Evolutionary conservation across 139 green algal species (phyloP).

Genomic region (Chara braunii): DNA sequence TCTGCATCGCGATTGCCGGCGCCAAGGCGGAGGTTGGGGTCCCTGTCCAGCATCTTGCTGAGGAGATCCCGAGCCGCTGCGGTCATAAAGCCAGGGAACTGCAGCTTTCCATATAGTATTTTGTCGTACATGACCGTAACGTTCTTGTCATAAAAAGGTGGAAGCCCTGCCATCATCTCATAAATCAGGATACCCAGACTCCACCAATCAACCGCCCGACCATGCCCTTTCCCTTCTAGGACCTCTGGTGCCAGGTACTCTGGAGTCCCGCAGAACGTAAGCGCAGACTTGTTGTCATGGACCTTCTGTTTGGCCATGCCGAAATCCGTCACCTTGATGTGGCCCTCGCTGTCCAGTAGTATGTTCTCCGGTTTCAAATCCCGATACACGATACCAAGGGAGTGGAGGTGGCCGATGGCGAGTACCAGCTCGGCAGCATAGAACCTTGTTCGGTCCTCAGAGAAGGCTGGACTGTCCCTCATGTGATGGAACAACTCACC

Average conservation of each 20-base stretch:
- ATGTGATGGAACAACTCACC: slow-evolving; percentile 97
- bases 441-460: slow-evolving; percentile 72
- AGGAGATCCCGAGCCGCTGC: slow-evolving; percentile 27
- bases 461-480: slow-evolving; percentile 48
- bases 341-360: slow-evolving; percentile 82
- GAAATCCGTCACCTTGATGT: slow-evolving; percentile 81
- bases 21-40: slow-evolving; percentile 38
- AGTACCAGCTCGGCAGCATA: slow-evolving; percentile 90
- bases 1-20: slow-evolving; percentile 21
- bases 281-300: slow-evolving; percentile 65
- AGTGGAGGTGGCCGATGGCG: slow-evolving; percentile 86
- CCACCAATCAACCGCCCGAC: slow-evolving; percentile 92
- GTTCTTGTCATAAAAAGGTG: slow-evolving; percentile 43
- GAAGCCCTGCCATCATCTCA: slow-evolving; percentile 88
- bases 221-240: slow-evolving; percentile 71
- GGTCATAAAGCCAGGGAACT: slow-evolving; percentile 24
- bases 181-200: slow-evolving; percentile 86
- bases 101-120: slow-evolving; percentile 27
- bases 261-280: slow-evolving; percentile 83
- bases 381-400: slow-evolving; percentile 56
- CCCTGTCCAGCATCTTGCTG: slow-evolving; percentile 36
- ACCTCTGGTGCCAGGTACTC: slow-evolving; percentile 68
- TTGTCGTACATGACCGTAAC: slow-evolving; percentile 43
- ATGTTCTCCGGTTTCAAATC: slow-evolving; percentile 88
- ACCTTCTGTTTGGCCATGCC: slow-evolving; percentile 65